Base-by-base conservation (phyloP, 345 rosid genomes). In the Hirschfeldia incana region DNA sequence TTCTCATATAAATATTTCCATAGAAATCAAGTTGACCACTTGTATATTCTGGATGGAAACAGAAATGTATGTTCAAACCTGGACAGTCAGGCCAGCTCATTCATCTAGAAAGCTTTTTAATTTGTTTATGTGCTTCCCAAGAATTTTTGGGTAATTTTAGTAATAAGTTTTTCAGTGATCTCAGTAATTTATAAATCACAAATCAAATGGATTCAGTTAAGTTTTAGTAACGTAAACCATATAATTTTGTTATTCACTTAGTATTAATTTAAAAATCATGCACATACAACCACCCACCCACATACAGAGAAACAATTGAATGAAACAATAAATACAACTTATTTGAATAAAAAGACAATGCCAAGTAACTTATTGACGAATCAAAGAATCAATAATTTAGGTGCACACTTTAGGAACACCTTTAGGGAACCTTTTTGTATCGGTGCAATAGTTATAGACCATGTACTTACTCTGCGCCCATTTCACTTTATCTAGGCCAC, bases 401-500 rank as follows among this genome's bases (percentile, higher is more conserved):
- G 26, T 53, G 65, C 84, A 78, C 65, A 63, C 79, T 15, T 10
- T 27, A 33, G 84, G 82, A 39, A 44, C 64, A 12, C 82, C 82
- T 69, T 69, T 78, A 17, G 85, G 82, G 46, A 74, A 82, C 36
- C 85, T 74, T 16, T 74, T 74, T 12, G 33, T 72, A 26, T 78
- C 84, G 0, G 55, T 74, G 73, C 84, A 82, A 69, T 74, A 86
- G 76, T 88, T 78, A 42, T 86, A 88, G 0, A 88, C 76, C 88
- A 83, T 85, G 80, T 82, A 74, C 13, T 85, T 80, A 16, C 84
- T 67, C 55, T 83, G 88, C 42, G 80, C 90, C 86, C 85, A 84
- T 65, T 76, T 70, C 72, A 84, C 69, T 76, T 76, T 83, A 2
- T 68, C 57, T n/a, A 51, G n/a, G 57, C 57, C 57, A 0, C 8